Conservation (phyloP, 164 flowering plant species). For the Macadamia integrifolia region DNA sequence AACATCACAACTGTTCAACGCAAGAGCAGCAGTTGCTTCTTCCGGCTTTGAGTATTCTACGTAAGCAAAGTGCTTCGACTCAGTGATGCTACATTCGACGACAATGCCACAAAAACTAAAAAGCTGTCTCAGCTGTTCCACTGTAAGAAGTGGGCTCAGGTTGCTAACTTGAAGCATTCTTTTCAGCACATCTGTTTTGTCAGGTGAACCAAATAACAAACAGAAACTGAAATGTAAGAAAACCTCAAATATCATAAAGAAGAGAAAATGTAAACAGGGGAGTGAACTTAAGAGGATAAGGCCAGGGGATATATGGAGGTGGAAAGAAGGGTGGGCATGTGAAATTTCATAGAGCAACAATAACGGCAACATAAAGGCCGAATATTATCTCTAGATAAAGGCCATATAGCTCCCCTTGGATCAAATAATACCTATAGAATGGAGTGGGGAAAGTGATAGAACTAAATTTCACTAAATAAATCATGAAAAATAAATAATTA, state of each 20-base stretch:
- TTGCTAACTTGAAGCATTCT: conserved; percentile 94
- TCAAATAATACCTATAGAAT: no score
- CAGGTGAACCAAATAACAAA: conserved; percentile 47
- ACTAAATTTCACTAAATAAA: no score
- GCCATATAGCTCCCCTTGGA: no score
- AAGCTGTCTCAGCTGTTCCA: conserved; percentile 84
- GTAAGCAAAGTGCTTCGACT: conserved; percentile 91
- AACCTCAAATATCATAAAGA: background rate
- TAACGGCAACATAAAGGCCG: no score
- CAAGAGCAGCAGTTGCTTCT: conserved; percentile 89
- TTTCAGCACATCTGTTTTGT: conserved; percentile 53
- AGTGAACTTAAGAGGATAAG: no score
- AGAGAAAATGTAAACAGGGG: no score
- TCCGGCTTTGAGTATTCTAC: conserved; percentile 95
- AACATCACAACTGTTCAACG: conserved; percentile 89
- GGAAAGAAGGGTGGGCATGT: no score
- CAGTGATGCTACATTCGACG: conserved; percentile 81
- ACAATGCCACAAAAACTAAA: conserved; percentile 86
- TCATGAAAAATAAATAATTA: no score
- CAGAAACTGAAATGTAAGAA: background rate
- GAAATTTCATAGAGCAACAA: no score
- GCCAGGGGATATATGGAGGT: no score
- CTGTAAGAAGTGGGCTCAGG: conserved; percentile 86
- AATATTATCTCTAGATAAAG: no score
- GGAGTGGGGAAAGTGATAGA: no score